phyloP scores from a whole-genome alignment of 768 basidiomycete genomes.

The Tricholoma matsutake region DNA sequence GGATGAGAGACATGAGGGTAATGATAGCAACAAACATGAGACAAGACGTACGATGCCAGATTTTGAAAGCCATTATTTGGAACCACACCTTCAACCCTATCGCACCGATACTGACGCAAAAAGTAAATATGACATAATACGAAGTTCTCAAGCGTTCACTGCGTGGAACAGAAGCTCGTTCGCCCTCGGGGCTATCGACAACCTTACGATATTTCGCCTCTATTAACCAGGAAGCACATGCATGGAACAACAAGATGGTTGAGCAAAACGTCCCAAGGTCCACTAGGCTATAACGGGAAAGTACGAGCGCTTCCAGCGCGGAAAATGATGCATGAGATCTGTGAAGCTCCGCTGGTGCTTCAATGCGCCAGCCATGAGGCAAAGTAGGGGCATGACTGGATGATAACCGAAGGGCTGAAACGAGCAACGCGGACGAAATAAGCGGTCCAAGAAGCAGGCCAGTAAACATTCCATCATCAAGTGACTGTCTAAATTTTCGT shows the following conservation, averaged over 20 bases:
- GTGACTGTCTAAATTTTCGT: slow-evolving; percentile 52
- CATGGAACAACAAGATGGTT: slow-evolving; percentile 74
- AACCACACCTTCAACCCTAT: slow-evolving; percentile 49
- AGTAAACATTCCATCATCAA: slow-evolving; percentile 84
- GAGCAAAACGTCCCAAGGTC: slow-evolving; percentile 81
- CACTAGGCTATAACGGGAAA: slow-evolving; percentile 73
- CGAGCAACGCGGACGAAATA: slow-evolving; percentile 67
- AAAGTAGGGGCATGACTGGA: slow-evolving; percentile 31
- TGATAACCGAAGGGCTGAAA: slow-evolving; percentile 41
- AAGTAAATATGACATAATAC: slow-evolving; percentile 64
- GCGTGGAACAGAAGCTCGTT: slow-evolving; percentile 73
- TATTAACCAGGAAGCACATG: slow-evolving; percentile 72
- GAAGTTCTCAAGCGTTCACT: slow-evolving; percentile 61
- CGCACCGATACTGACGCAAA: slow-evolving; percentile 47
- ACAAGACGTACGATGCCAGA: slow-evolving; percentile 68
- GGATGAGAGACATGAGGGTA: neutral
- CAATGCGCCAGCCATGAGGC: slow-evolving; percentile 74
- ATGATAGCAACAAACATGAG: slow-evolving; percentile 2
- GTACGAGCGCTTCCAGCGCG: slow-evolving; percentile 51
- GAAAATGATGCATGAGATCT: slow-evolving; percentile 39
- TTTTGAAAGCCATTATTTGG: slow-evolving; percentile 36
- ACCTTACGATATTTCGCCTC: slow-evolving; percentile 50
- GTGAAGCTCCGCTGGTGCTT: slow-evolving; percentile 58
- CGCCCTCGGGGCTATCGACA: slow-evolving; percentile 51
- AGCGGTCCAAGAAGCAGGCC: slow-evolving; percentile 84